Percentiles rank a stretch among this genome's conserved stretches.
phyloP scores from a whole-genome alignment of 441 rosid genomes.

The Adansonia grandidieri region DNA sequence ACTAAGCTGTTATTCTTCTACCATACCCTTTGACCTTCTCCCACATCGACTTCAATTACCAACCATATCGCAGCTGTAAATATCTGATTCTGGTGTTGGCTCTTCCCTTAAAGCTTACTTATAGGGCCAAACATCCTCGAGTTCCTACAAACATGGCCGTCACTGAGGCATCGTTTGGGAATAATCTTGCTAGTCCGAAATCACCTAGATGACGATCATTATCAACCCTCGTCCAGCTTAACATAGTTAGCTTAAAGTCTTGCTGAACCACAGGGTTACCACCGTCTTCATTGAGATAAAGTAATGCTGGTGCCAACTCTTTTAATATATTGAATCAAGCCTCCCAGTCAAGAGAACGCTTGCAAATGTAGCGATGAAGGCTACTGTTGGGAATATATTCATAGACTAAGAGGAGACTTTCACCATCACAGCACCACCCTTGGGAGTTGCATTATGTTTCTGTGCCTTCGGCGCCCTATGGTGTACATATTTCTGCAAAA shows the following conservation, averaged over 20 bases:
- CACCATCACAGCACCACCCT: constrained; percentile 50
- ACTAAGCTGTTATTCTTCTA: constrained; percentile 41
- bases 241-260: constrained; percentile 43
- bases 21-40: constrained; percentile 34
- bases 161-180: constrained; percentile 29
- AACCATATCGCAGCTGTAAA: constrained; percentile 45
- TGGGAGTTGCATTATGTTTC: constrained; percentile 47
- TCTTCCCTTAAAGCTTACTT: constrained; percentile 40
- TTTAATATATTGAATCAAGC: constrained; percentile 37
- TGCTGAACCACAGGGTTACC: constrained; percentile 42
- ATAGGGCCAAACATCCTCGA: constrained; percentile 45
- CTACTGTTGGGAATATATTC: constrained; percentile 49
- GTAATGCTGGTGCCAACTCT: constrained; percentile 48
- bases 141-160: constrained; percentile 46
- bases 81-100: constrained; percentile 38
- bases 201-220: constrained; percentile 40
- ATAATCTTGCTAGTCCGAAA: constrained; percentile 45
- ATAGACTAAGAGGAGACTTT: constrained; percentile 46
- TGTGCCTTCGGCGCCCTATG: constrained; percentile 48
- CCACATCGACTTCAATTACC: constrained; percentile 44
- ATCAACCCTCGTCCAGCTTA: constrained; percentile 36
- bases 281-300: constrained; percentile 48
- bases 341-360: constrained; percentile 30
- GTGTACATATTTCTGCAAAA: constrained; percentile 49
- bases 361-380: constrained; percentile 47